Conservation (phyloP, 345 rosid genomes). For the Gynandropsis gynandra region DNA sequence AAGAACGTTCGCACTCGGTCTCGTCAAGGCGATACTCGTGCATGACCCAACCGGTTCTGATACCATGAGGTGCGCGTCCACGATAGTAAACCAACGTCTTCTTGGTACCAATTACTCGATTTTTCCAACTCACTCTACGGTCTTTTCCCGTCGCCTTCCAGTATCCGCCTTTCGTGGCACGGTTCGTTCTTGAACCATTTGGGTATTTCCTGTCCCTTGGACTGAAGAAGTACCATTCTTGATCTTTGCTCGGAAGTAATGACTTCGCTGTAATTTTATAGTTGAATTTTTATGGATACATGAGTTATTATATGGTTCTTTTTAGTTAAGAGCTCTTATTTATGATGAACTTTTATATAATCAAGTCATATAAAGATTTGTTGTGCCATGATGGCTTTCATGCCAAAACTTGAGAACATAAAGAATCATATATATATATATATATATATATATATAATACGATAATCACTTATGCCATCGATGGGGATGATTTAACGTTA, state of each 20-base stretch:
- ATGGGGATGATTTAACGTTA: too few relatives aligned
- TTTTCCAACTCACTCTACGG: constrained; percentile 27
- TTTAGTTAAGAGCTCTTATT: too few relatives aligned
- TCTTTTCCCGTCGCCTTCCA: constrained; percentile 37
- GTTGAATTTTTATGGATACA: neutral
- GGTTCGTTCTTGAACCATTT: constrained; percentile 33
- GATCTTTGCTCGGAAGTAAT: constrained; percentile 33
- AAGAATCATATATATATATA: too few relatives aligned
- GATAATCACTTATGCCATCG: too few relatives aligned
- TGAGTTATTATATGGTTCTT: too few relatives aligned
- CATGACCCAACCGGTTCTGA: constrained; percentile 36
- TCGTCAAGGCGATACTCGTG: constrained; percentile 34
- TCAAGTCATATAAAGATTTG: too few relatives aligned
- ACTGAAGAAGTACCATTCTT: constrained; percentile 34
- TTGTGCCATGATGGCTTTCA: too few relatives aligned
- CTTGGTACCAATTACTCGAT: constrained; percentile 29
- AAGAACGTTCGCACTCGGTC: constrained; percentile 25
- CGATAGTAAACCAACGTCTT: constrained; percentile 32
- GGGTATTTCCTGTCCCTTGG: constrained; percentile 34
- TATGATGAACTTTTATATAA: too few relatives aligned
- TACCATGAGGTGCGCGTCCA: constrained; percentile 31
- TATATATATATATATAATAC: too few relatives aligned
- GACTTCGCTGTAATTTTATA: constrained; percentile 23
- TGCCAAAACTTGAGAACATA: too few relatives aligned
- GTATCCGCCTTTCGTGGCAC: constrained; percentile 31